phyloP scores from a whole-genome alignment of 495 filamentous ascomycete genomes.

The Staphylotrichum longicolle region DNA sequence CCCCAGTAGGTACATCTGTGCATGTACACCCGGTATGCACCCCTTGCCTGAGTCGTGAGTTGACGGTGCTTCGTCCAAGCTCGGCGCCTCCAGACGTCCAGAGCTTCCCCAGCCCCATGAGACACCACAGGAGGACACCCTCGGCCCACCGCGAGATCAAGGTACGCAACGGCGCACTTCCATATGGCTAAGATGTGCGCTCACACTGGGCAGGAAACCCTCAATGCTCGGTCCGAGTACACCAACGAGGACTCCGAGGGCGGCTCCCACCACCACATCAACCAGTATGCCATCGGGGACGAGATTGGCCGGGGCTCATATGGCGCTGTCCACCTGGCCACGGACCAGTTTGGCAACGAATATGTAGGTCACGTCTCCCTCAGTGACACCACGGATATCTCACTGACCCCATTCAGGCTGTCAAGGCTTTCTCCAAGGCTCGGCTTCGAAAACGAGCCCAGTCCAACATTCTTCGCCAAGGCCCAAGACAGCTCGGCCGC shows the following conservation, averaged over 20 bases:
- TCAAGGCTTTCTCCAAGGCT: conserved; percentile 97
- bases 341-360: conserved; percentile 88
- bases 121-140: conserved; percentile 72
- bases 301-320: conserved; percentile 96
- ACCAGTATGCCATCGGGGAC: conserved; percentile 91
- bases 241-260: conserved; percentile 82
- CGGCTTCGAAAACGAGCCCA: conserved; percentile 89
- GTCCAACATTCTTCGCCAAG: conserved; percentile 75
- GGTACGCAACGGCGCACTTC: conserved; percentile 33
- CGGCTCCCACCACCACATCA: conserved; percentile 70
- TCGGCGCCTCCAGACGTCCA: conserved; percentile 42
- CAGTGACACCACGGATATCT: background rate
- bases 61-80: conserved; percentile 25
- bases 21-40: no score
- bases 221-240: conserved; percentile 86
- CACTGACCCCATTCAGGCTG: conserved; percentile 56
- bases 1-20: conserved; percentile 33
- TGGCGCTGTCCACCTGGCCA: conserved; percentile 87
- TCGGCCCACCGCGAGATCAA: conserved; percentile 72
- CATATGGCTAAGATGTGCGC: background rate
- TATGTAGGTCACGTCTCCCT: conserved; percentile 61
- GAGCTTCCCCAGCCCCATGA: conserved; percentile 60
- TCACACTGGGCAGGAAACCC: conserved; percentile 64
- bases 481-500: conserved; percentile 44
- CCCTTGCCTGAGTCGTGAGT: background rate